phyloP scores from a whole-genome alignment of 1,284 basidiomycete species.

The Baeospora myosura region DNA sequence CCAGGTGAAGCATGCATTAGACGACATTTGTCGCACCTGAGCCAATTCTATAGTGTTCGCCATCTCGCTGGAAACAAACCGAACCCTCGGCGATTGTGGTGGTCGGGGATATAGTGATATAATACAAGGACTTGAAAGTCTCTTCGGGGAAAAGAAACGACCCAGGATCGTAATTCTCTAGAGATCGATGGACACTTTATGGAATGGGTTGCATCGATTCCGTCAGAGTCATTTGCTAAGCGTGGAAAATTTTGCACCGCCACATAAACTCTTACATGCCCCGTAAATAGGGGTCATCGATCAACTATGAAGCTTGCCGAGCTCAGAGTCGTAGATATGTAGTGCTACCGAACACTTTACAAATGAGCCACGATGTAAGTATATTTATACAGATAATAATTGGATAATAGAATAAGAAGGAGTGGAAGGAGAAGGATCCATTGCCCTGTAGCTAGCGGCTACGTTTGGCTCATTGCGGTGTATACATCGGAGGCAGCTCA shows the following conservation, averaged over 20 bases:
- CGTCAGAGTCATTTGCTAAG: neutral
- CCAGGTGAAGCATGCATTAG: neutral
- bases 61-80: slow-evolving; percentile 25
- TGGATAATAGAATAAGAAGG: too few relatives aligned
- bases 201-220: slow-evolving; percentile 1
- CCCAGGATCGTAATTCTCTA: slow-evolving; percentile 19
- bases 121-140: slow-evolving; percentile 20
- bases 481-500: slow-evolving; percentile 1
- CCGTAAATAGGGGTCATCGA: too few relatives aligned
- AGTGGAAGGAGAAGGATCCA: too few relatives aligned
- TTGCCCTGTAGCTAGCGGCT: too few relatives aligned
- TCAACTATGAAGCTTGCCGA: too few relatives aligned
- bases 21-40: slow-evolving; percentile 29
- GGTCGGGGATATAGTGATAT: slow-evolving; percentile 16
- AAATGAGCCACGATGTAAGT: too few relatives aligned
- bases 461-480: too few relatives aligned
- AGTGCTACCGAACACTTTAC: too few relatives aligned
- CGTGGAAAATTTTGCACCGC: too few relatives aligned
- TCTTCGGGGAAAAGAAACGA: slow-evolving; percentile 19
- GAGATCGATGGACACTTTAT: neutral
- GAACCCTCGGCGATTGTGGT: slow-evolving; percentile 2
- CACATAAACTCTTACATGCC: too few relatives aligned
- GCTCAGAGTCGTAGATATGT: too few relatives aligned
- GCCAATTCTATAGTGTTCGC: slow-evolving; percentile 49
- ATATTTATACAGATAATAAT: too few relatives aligned